Evolutionary conservation across 768 basidiomycete species (phyloP).

Genomic region (Russula sp.): DNA sequence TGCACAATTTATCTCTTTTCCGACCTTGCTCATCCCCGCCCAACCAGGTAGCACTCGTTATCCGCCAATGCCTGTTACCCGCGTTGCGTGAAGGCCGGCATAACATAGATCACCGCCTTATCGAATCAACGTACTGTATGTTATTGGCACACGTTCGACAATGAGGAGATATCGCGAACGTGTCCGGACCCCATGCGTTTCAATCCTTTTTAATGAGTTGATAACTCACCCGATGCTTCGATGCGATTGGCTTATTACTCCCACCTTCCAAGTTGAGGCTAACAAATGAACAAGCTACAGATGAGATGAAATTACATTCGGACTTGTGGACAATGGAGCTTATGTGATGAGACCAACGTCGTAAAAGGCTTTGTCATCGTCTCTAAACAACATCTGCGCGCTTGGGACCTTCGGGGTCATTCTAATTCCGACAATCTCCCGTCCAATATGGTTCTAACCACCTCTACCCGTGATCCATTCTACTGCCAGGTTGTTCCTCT

Average conservation of each 20-base stretch:
- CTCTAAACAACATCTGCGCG: not conserved
- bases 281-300: not conserved
- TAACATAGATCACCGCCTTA: not conserved
- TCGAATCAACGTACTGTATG: not conserved
- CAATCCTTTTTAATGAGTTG: not conserved
- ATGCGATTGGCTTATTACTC: not conserved
- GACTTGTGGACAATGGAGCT: not conserved
- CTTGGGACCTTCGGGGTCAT: not conserved
- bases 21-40: not conserved
- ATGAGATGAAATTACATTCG: not conserved
- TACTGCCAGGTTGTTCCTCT: not conserved
- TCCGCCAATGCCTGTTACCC: slow-evolving; percentile 1
- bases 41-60: slow-evolving; percentile 5
- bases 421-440: not conserved
- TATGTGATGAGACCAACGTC: not conserved
- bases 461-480: not conserved
- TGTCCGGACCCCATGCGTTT: not conserved
- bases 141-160: slow-evolving; percentile 7
- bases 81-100: not conserved
- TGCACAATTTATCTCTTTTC: not conserved
- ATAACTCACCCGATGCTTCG: not conserved
- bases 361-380: not conserved
- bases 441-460: not conserved
- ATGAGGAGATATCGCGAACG: not conserved
- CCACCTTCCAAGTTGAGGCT: not conserved